A percentile compares a stretch with the other conserved stretches of the same genome.
Conservation (phyloP, 2,329 filamentous ascomycete species). For the Aureobasidium sp. region DNA sequence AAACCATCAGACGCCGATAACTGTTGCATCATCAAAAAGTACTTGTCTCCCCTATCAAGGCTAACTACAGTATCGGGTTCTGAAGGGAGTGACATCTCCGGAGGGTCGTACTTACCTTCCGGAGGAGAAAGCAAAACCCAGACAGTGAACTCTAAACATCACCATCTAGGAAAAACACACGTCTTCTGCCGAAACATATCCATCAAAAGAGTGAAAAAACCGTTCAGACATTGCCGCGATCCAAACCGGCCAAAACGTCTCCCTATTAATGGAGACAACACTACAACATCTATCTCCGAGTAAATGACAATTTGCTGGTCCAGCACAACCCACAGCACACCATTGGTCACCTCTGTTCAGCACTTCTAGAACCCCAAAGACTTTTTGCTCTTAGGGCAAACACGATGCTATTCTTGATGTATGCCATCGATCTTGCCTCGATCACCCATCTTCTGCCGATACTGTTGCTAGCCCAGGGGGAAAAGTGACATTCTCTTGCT, state of each 20-base stretch:
- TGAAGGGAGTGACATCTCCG: not conserved
- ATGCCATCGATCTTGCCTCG: too few relatives aligned
- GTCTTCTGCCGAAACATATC: not conserved
- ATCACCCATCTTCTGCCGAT: too few relatives aligned
- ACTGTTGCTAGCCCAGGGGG: too few relatives aligned
- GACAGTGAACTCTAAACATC: not conserved
- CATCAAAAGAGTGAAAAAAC: not conserved
- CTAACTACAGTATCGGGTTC: not conserved
- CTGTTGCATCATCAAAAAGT: not conserved
- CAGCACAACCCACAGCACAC: too few relatives aligned
- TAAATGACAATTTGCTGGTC: too few relatives aligned
- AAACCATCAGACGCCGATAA: too few relatives aligned
- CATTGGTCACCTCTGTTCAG: too few relatives aligned
- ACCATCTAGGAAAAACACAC: not conserved
- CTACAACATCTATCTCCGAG: too few relatives aligned
- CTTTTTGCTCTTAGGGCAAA: too few relatives aligned
- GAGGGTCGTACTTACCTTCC: not conserved
- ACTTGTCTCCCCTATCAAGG: not conserved
- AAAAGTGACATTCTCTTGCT: too few relatives aligned
- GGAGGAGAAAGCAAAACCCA: not conserved
- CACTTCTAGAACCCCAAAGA: too few relatives aligned
- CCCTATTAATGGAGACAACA: not conserved
- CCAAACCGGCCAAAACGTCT: not conserved
- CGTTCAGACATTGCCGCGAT: not conserved
- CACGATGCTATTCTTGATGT: too few relatives aligned